Conservation (phyloP, 495 filamentous ascomycete genomes). For the Penicillium lagena region DNA sequence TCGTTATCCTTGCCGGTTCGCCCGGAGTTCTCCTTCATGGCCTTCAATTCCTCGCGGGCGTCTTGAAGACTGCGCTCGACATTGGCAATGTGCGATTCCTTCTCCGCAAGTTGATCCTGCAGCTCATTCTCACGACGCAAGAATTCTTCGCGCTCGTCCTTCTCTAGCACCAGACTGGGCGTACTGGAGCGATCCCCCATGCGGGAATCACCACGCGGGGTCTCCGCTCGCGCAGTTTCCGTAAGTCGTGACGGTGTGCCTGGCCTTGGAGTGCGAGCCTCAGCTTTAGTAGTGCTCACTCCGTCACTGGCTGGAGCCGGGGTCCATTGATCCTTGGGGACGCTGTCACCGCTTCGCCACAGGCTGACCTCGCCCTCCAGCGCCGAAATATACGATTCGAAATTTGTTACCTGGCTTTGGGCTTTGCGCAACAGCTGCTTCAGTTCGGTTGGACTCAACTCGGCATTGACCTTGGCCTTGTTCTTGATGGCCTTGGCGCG, state of each 20-base stretch:
- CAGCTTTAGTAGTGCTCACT: slow-evolving; percentile 48
- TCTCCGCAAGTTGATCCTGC: slow-evolving; percentile 92
- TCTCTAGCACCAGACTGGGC: slow-evolving; percentile 81
- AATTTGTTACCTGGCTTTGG: slow-evolving; percentile 81
- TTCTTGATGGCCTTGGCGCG: slow-evolving; percentile 99
- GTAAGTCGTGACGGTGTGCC: slow-evolving; percentile 78
- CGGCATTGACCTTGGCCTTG: slow-evolving; percentile 98
- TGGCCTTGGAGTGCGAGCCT: slow-evolving; percentile 56
- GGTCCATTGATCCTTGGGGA: slow-evolving; percentile 81
- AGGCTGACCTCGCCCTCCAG: slow-evolving; percentile 77
- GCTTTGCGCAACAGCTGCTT: slow-evolving; percentile 88
- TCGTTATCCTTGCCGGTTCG: slow-evolving; percentile 85
- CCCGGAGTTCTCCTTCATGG: slow-evolving; percentile 73
- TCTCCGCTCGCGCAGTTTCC: slow-evolving; percentile 45
- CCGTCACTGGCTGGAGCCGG: slow-evolving; percentile 53
- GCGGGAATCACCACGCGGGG: slow-evolving; percentile 72
- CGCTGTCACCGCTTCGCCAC: slow-evolving; percentile 83
- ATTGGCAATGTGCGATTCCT: slow-evolving; percentile 71
- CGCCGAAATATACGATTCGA: slow-evolving; percentile 76
- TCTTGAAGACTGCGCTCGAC: slow-evolving; percentile 74
- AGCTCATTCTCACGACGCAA: slow-evolving; percentile 91
- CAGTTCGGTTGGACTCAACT: slow-evolving; percentile 90
- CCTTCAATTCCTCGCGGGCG: slow-evolving; percentile 73
- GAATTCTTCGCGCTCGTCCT: slow-evolving; percentile 96
- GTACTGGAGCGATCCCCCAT: slow-evolving; percentile 84